Conservation (phyloP, 805 yeast species). For the Wickerhamomyces rabaulensis region DNA sequence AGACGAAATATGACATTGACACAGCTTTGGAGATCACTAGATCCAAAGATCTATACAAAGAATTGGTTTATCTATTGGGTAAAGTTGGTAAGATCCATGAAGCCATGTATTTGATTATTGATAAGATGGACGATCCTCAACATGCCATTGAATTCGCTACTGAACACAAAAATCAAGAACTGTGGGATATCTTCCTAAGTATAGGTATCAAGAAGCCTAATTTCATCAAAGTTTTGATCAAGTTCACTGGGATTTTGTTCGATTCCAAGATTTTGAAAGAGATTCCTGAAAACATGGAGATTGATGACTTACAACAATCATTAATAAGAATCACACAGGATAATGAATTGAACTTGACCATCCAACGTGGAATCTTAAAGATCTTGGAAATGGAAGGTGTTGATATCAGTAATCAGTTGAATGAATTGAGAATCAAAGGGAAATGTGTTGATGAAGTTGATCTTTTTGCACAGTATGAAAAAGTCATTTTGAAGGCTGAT, state of each 20-base stretch:
- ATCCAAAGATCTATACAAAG: slow-evolving; percentile 47
- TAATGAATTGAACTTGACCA: slow-evolving; percentile 47
- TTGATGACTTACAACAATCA: slow-evolving; percentile 60
- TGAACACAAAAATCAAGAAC: slow-evolving; percentile 61
- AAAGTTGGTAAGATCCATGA: slow-evolving; percentile 72
- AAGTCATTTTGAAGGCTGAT: not conserved
- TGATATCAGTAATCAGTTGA: slow-evolving; percentile 27
- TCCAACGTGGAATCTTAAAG: slow-evolving; percentile 50
- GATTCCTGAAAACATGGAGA: slow-evolving; percentile 56
- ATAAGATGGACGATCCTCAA: slow-evolving; percentile 70
- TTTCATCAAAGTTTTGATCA: slow-evolving; percentile 72
- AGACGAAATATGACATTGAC: slow-evolving; percentile 62
- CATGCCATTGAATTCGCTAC: slow-evolving; percentile 78
- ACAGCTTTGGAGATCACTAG: slow-evolving; percentile 67
- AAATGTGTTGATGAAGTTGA: slow-evolving; percentile 8
- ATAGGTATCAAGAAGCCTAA: slow-evolving; percentile 67
- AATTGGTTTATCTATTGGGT: slow-evolving; percentile 77
- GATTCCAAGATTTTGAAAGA: slow-evolving; percentile 64
- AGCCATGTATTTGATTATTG: slow-evolving; percentile 74
- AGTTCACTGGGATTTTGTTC: slow-evolving; percentile 56
- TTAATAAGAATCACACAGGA: slow-evolving; percentile 58
- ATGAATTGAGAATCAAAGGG: slow-evolving; percentile 28
- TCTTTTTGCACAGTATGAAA: slow-evolving; percentile 1
- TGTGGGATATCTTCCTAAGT: slow-evolving; percentile 73
- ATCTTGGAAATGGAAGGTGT: slow-evolving; percentile 51